A percentile compares a stretch with the other conserved stretches of the same genome.
Evolutionary conservation across 2,329 filamentous ascomycete species (phyloP).

Genomic region (Claviceps fusiformis): DNA sequence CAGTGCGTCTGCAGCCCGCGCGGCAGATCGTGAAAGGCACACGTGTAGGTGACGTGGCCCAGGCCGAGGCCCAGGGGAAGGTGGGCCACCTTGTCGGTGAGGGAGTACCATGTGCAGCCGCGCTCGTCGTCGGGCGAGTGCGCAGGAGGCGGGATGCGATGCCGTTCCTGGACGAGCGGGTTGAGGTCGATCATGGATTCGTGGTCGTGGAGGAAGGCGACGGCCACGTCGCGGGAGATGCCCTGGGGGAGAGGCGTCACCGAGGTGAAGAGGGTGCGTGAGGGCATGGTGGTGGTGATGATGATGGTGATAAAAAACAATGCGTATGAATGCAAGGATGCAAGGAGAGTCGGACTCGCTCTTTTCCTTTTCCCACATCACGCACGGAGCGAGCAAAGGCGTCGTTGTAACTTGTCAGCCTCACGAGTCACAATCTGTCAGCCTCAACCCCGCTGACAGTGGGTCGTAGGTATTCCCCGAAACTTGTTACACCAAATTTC

Average conservation of each 20-base stretch:
- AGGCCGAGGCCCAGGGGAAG: slow-evolving; percentile 52
- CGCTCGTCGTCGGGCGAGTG: slow-evolving; percentile 58
- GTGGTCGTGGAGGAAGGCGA: slow-evolving; percentile 67
- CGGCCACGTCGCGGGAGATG: slow-evolving; percentile 55
- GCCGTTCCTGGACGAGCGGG: slow-evolving; percentile 62
- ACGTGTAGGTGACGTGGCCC: slow-evolving; percentile 63
- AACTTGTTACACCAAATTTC: too few species aligned
- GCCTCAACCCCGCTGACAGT: too few species aligned
- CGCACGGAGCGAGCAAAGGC: too few species aligned
- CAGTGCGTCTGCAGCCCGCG: slow-evolving; percentile 44
- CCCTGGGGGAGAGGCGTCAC: slow-evolving; percentile 62
- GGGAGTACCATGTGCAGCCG: slow-evolving; percentile 60
- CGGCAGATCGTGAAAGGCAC: slow-evolving; percentile 63
- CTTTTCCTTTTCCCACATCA: too few species aligned
- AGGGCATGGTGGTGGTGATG: slow-evolving; percentile 39
- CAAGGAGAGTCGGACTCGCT: too few species aligned
- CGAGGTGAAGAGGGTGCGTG: slow-evolving; percentile 58
- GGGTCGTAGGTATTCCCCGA: too few species aligned
- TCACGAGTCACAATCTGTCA: too few species aligned
- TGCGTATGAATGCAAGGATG: too few species aligned
- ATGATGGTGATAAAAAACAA: too few species aligned
- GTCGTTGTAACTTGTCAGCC: too few species aligned
- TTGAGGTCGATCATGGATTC: slow-evolving; percentile 78
- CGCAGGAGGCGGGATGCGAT: slow-evolving; percentile 51
- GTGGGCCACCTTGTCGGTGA: slow-evolving; percentile 66